phyloP scores from a whole-genome alignment of 1,284 basidiomycete species.

The Xerocomus nothofagi region DNA sequence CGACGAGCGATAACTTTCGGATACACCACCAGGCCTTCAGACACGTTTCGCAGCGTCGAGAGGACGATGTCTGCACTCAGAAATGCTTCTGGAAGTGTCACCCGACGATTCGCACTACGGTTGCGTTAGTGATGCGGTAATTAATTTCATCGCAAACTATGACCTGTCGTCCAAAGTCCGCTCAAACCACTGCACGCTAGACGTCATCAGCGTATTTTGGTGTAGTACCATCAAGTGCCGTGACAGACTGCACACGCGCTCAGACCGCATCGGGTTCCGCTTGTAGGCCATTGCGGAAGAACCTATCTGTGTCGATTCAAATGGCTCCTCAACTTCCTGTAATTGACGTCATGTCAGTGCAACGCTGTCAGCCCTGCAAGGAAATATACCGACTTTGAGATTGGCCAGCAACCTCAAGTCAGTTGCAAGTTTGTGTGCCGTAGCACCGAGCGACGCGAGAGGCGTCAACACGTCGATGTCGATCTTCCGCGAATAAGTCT shows the following conservation, averaged over 20 bases:
- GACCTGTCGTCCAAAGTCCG: constrained; percentile 92
- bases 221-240: constrained; percentile 92
- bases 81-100: constrained; percentile 96
- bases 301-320: constrained; percentile 99
- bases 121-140: constrained; percentile 5
- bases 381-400: constrained; percentile 63
- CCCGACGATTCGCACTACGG: constrained; percentile 87
- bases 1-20: constrained; percentile 92
- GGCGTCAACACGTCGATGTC: constrained; percentile 92
- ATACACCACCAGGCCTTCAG: constrained; percentile 97
- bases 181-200: constrained; percentile 95
- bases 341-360: constrained; percentile 1
- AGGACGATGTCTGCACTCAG: constrained; percentile 96
- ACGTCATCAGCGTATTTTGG: constrained; percentile 92
- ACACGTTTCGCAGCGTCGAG: constrained; percentile 94
- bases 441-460: constrained; percentile 89
- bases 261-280: constrained; percentile 98
- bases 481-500: constrained; percentile 98
- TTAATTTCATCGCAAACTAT: constrained; percentile 12
- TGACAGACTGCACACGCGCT: constrained; percentile 94
- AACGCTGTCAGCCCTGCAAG: background rate
- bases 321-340: constrained; percentile 97
- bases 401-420: constrained; percentile 92
- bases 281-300: constrained; percentile 99
- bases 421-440: constrained; percentile 97